Base-by-base conservation (phyloP, 768 basidiomycete genomes). In the Aureoboletus auriporus region DNA sequence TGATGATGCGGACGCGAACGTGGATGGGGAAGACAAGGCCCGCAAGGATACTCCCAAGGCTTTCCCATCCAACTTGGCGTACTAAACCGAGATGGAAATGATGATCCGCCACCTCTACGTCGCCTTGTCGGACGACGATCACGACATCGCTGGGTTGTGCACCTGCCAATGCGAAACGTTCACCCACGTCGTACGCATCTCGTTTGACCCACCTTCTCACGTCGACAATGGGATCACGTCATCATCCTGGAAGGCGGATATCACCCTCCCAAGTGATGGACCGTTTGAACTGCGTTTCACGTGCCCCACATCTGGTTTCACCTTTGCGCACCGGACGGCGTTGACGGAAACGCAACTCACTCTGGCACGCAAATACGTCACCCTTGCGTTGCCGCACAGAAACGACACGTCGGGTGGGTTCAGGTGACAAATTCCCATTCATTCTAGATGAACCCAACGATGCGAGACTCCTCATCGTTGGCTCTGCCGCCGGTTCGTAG, bases 401-500 rank as follows among this genome's bases (percentile, higher is more conserved):
- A 9, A 34, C 16, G n/a, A 33, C 1, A 27, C 20, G 2, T 41
- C 40, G 39, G 13, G 5, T 5, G 1, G 20, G 20, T 23, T 23
- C 20, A 23, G 20, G 20, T 1, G 6, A 28, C 26, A 39, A 13
- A 23, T 23, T 2, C 4, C 20, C 20, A 23, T 23, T 23, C 20
- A 23, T 23, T 23, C 20, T 23, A 23, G 33, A 28, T n/a, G 12
- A 33, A 12, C 44, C 29, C 23, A 13, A 44, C 6, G 8, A 38
- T 8, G 54, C 62, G 30, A 57, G 60, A 39, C 29, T 68, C 23
- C 61, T 69, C n/a, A 39, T 69, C 27, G 48, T 59, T 16, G 55
- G 58, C 8, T 66, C 68, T 16, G 44, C 43, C 8, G 65, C 45
- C 58, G 56, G 14, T 58, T 63, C 34, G 58, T 61, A 16, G 67